Conservation (phyloP, 192 early-diverging fungal species). For the Coemansia sp. region DNA sequence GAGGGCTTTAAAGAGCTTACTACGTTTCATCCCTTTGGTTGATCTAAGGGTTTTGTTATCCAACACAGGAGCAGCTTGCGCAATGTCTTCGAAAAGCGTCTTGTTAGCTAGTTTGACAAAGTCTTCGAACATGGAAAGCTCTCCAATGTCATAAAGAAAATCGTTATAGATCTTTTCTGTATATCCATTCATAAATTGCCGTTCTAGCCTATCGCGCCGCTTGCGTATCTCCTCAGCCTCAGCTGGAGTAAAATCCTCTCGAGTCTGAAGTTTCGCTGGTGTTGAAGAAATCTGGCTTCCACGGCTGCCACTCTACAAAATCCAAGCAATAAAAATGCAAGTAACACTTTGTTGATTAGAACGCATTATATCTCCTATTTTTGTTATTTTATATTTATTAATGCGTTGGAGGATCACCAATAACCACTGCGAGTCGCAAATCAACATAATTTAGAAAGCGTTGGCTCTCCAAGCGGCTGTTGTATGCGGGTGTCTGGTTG, state of each 20-base stretch:
- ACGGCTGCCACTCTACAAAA: neutral
- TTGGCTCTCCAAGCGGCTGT: too few species aligned
- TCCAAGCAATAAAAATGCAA: neutral
- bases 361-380: too few species aligned
- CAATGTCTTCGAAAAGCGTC: neutral
- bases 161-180: too few species aligned
- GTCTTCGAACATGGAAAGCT: neutral
- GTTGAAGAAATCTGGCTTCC: neutral
- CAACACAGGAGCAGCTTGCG: neutral
- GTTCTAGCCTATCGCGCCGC: neutral
- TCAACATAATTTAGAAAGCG: too few species aligned
- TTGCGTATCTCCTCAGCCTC: neutral
- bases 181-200: neutral
- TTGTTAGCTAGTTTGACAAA: neutral
- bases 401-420: too few species aligned
- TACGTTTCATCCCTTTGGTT: neutral
- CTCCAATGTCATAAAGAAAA: neutral
- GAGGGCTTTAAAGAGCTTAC: too few species aligned
- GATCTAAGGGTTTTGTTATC: neutral
- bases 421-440: too few species aligned
- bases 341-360: too few species aligned
- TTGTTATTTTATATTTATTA: too few species aligned
- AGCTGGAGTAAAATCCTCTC: neutral
- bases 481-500: too few species aligned
- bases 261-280: neutral